Conservation (phyloP, 108 stramenopile species). For the Cyclotella atomus region DNA sequence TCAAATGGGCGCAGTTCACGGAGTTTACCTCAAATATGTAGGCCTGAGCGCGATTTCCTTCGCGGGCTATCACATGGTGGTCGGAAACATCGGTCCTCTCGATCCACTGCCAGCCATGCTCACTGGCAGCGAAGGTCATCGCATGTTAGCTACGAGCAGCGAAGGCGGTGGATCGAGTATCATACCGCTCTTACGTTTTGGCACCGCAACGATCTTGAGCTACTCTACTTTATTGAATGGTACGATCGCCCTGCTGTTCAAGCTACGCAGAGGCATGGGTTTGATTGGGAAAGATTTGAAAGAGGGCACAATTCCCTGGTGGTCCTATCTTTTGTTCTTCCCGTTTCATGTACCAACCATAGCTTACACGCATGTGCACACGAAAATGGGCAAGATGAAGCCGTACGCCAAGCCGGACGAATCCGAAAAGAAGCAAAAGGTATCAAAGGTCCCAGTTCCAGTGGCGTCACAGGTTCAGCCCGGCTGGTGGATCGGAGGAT, state of each 20-base stretch:
- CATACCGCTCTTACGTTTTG: slow-evolving; percentile 34
- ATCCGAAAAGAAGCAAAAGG: slow-evolving; percentile 34
- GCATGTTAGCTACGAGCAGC: slow-evolving; percentile 30
- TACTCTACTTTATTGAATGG: slow-evolving; percentile 84
- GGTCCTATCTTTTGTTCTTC: slow-evolving; percentile 77
- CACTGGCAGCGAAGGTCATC: slow-evolving; percentile 9
- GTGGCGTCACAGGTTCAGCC: slow-evolving; percentile 82
- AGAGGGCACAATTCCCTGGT: slow-evolving; percentile 74
- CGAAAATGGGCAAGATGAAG: slow-evolving; percentile 48
- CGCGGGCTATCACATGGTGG: slow-evolving; percentile 65
- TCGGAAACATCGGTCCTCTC: slow-evolving; percentile 45
- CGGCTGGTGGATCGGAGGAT: slow-evolving; percentile 91
- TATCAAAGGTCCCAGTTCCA: slow-evolving; percentile 61
- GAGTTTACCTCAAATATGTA: slow-evolving; percentile 90
- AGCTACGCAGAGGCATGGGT: slow-evolving; percentile 72
- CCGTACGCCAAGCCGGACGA: slow-evolving; percentile 4
- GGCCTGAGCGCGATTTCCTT: slow-evolving; percentile 78
- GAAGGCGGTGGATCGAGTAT: slow-evolving; percentile 1
- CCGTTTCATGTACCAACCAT: slow-evolving; percentile 81
- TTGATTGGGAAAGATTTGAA: slow-evolving; percentile 77
- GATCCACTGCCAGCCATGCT: slow-evolving; percentile 19
- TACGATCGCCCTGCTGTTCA: slow-evolving; percentile 79
- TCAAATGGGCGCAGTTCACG: slow-evolving; percentile 93
- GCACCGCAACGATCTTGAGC: slow-evolving; percentile 59
- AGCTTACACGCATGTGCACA: slow-evolving; percentile 78